Base-by-base conservation (phyloP, 306 rosid species). In the Gillenia trifoliata region DNA sequence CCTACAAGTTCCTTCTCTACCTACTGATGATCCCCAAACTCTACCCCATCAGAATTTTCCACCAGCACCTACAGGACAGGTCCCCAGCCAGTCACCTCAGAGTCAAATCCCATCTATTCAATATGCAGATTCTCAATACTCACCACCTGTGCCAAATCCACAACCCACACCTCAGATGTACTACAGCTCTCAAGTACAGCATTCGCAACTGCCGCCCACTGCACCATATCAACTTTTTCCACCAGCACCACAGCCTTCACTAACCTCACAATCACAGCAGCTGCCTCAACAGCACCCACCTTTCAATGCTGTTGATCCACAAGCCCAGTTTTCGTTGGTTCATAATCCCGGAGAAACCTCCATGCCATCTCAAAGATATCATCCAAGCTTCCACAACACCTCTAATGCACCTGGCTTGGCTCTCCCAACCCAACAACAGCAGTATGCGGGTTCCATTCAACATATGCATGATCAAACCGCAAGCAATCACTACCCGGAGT, bases 91-190 rank as follows among this genome's bases (percentile, higher is more conserved):
- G 23, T 50, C 69, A 41, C 62, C 47, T 17, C 79, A 67, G 57
- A 72, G 56, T 64, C 82, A 77, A 33, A n/a, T 50, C 47, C 75
- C 66, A 23, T 71, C 38, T 47, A 15, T 28, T 63, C 73, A 47
- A 19, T 74, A 70, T 22, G 54, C 75, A 11, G 75, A 77, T 59
- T 64, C 75, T 50, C 66, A 68, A 47, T 73, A 68, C 73, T 60
- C 50, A 38, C 73, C 72, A 56, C 77, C 80, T 68, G 41, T 73
- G 73, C 36, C 23, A 26, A 63, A 31, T 78, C 49, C 75, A 23
- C 68, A 76, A 11, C 73, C 87, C 13, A 16, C 78, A 8, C 68
- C 30, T 77, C 82, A 80, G 67, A 70, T 45, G 36, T 62, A 70
- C 67, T 40, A 23, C 25, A 68, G 57, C 70, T 54, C 78, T 77